These are phyloP conservation scores for Metarhizium album DNA, from an alignment of 2,329 filamentous ascomycete genomes.

Conservation along the genomic window DNA sequence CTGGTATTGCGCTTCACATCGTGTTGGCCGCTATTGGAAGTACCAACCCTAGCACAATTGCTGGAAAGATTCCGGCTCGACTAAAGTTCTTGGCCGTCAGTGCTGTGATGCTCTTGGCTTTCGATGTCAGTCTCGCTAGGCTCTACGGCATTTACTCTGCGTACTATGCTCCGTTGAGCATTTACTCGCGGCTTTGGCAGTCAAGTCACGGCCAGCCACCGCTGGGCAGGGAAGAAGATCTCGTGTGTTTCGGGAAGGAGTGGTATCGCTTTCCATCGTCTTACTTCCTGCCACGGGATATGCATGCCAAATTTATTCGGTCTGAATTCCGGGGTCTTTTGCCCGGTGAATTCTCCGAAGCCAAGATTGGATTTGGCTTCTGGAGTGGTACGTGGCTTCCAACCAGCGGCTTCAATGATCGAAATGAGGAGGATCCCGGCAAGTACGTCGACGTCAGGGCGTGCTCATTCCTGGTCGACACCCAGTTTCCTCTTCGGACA, in stretches of 20 bases:
- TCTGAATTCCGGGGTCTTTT: slow-evolving; percentile 84
- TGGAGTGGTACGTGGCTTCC: slow-evolving; percentile 78
- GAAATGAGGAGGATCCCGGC: slow-evolving; percentile 71
- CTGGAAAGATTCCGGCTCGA: slow-evolving; percentile 61
- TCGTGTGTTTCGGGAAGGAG: slow-evolving; percentile 86
- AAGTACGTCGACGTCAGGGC: slow-evolving; percentile 74
- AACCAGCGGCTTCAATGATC: slow-evolving; percentile 81
- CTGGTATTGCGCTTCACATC: slow-evolving; percentile 74
- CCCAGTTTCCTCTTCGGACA: slow-evolving; percentile 55
- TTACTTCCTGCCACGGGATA: slow-evolving; percentile 75
- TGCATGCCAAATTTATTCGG: slow-evolving; percentile 80
- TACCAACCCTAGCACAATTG: slow-evolving; percentile 51
- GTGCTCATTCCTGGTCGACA: slow-evolving; percentile 83
- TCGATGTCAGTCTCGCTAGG: slow-evolving; percentile 59
- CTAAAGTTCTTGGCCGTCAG: slow-evolving; percentile 60
- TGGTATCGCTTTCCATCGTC: slow-evolving; percentile 97
- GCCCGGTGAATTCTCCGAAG: slow-evolving; percentile 81
- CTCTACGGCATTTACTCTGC: slow-evolving; percentile 67
- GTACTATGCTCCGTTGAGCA: slow-evolving; percentile 68
- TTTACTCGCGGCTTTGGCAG: slow-evolving; percentile 59
- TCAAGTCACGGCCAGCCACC: slow-evolving; percentile 28
- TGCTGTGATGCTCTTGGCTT: slow-evolving; percentile 48
- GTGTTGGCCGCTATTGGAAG: slow-evolving; percentile 65
- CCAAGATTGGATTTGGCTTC: slow-evolving; percentile 55
- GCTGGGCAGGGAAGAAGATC: slow-evolving; percentile 50